Evolutionary conservation across 2,329 filamentous ascomycete species (phyloP).

Genomic region (Scedosporium boydii): DNA sequence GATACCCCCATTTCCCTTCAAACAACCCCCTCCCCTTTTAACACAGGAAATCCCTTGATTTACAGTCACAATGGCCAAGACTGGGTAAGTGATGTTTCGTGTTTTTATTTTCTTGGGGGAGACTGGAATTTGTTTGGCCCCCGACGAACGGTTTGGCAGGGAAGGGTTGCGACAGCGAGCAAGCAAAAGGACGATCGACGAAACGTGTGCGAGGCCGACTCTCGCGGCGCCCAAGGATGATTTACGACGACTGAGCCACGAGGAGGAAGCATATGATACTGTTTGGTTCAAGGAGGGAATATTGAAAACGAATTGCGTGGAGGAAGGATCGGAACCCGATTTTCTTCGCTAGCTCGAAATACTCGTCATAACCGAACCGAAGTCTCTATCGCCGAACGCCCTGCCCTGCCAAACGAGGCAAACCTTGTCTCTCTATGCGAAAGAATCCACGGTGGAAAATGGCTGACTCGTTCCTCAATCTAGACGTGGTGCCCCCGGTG

Average conservation of each 20-base stretch:
- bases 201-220: neutral
- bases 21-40: neutral
- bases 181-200: neutral
- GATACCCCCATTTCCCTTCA: constrained; percentile 2
- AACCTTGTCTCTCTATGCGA: too few species aligned
- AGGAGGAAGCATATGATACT: too few species aligned
- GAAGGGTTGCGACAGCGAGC: neutral
- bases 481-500: constrained; percentile 87
- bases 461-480: constrained; percentile 11
- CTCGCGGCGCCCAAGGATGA: neutral
- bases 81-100: constrained; percentile 41
- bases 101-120: constrained; percentile 10
- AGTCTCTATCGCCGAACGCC: too few species aligned
- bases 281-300: too few species aligned
- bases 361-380: too few species aligned
- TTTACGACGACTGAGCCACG: neutral
- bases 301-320: too few species aligned
- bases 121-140: neutral
- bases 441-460: neutral
- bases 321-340: too few species aligned
- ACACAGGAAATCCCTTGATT: neutral
- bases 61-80: constrained; percentile 53
- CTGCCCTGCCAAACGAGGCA: too few species aligned
- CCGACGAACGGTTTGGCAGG: constrained; percentile 8
- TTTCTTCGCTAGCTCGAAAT: too few species aligned